A percentile compares a stretch with the other conserved stretches of the same genome.
Conservation (phyloP, 768 basidiomycete species). For the Mycena sanguinolenta region DNA sequence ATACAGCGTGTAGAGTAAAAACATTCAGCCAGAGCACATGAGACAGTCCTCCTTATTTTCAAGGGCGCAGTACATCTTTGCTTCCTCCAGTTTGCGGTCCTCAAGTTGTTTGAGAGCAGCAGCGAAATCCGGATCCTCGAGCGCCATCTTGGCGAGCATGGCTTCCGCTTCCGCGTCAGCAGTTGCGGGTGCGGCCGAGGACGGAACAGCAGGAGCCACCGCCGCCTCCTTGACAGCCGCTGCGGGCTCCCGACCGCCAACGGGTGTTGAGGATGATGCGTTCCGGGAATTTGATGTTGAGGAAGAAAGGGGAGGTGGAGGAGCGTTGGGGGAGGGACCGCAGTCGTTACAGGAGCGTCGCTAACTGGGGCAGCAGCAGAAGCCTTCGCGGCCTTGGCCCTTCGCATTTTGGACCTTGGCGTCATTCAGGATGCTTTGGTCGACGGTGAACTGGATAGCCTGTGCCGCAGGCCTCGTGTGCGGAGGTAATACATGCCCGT, state of each 20-base stretch:
- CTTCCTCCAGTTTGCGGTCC: conserved; percentile 84
- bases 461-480: conserved; percentile 85
- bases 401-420: conserved; percentile 63
- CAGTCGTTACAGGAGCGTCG: conserved; percentile 10
- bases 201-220: not conserved
- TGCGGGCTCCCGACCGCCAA: conserved; percentile 16
- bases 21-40: conserved; percentile 83
- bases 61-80: conserved; percentile 84
- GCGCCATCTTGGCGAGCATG: conserved; percentile 65
- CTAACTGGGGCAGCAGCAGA: not conserved
- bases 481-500: conserved; percentile 90
- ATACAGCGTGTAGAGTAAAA: not conserved
- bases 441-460: conserved; percentile 79
- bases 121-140: conserved; percentile 79
- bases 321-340: conserved; percentile 39
- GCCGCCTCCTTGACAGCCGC: conserved; percentile 2
- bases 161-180: conserved; percentile 56
- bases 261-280: conserved; percentile 33
- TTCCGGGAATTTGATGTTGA: conserved; percentile 40
- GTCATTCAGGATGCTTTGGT: conserved; percentile 80
- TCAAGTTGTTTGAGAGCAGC: conserved; percentile 80
- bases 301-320: conserved; percentile 46
- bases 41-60: conserved; percentile 96
- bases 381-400: conserved; percentile 40
- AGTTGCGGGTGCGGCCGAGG: conserved; percentile 33